These are phyloP conservation scores for Fusarium sp. DNA, from an alignment of 2,329 filamentous ascomycete species.

Conservation along the genomic window DNA sequence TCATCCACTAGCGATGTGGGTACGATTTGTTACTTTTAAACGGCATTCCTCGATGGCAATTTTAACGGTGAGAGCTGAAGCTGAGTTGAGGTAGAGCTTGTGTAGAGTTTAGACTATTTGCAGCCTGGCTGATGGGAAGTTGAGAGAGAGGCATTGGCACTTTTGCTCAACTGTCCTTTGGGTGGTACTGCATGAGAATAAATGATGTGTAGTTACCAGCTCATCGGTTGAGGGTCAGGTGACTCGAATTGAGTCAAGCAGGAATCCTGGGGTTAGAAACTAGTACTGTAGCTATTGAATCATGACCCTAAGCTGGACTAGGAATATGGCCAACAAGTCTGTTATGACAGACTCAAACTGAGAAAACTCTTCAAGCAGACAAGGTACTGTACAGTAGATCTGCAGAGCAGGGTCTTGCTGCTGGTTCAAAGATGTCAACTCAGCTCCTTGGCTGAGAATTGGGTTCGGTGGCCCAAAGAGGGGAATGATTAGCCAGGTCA, in stretches of 20 bases:
- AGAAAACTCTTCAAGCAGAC: constrained; percentile 19
- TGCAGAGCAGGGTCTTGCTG: background rate
- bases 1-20: background rate
- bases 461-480: constrained; percentile 21
- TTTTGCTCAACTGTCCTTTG: background rate
- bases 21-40: constrained; percentile 7
- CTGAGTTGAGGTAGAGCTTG: background rate
- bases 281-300: background rate
- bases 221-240: constrained; percentile 22
- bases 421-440: background rate
- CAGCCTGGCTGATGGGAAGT: background rate
- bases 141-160: background rate
- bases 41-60: constrained; percentile 20
- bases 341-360: background rate
- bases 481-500: constrained; percentile 13
- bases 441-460: constrained; percentile 3
- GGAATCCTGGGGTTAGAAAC: constrained; percentile 19
- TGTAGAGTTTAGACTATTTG: constrained; percentile 6
- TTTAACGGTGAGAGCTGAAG: constrained; percentile 26
- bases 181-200: constrained; percentile 2
- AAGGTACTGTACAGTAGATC: background rate
- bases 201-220: constrained; percentile 3
- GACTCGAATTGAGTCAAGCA: constrained; percentile 1
- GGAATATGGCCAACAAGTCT: constrained; percentile 5
- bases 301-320: constrained; percentile 7